Base-by-base conservation (phyloP, 192 early-diverging fungal genomes). In the Spizellomyces punctatus region DNA sequence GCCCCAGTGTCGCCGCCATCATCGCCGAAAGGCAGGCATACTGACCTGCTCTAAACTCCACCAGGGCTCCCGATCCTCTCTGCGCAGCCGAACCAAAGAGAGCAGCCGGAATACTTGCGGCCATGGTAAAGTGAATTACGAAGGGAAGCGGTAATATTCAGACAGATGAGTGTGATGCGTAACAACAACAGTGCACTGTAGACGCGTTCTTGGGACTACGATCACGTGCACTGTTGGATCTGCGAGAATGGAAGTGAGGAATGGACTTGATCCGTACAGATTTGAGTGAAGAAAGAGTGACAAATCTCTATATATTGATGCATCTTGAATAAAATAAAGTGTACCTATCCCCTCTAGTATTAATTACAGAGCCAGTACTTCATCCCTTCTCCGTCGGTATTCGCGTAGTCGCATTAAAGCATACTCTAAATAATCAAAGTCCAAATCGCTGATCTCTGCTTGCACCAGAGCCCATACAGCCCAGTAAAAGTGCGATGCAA, bases 401-500 rank as follows among this genome's bases (percentile, higher is more conserved):
- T 61, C 59, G 6, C 3, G 14, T 14, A 97, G 91, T 21, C 94
- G 80, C 75, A 91, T 75, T 12, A 87, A 79, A 14, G 95, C 92
- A 81, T 97, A 98, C 48, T 85, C 89, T 82, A 91, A 88, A 74
- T 98, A 98, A 72, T 95, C 92, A 88, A 98, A 98, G 76, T 96
- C 95, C 41, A 98, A 89, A 74, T 96, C 93, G 8, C 94, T 95
- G 19, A 95, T 78, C 27, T 88, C 85, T 4, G 93, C 93, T 79
- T 98, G 95, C 21, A 80, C 72, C 17, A 72, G 59, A 5, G 74
- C 73, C 75, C 73, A 82, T 8, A 81, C 74, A 5, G 71, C 92
- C 96, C 96, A 98, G 77, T 93, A 98, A 67, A 91, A 89, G 77
- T 98, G 96, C 10, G 95, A 94, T 2, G 93, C 93, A 48, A 97